Conservation (phyloP, 805 yeast species). For the Nakazawaea pomicola region DNA sequence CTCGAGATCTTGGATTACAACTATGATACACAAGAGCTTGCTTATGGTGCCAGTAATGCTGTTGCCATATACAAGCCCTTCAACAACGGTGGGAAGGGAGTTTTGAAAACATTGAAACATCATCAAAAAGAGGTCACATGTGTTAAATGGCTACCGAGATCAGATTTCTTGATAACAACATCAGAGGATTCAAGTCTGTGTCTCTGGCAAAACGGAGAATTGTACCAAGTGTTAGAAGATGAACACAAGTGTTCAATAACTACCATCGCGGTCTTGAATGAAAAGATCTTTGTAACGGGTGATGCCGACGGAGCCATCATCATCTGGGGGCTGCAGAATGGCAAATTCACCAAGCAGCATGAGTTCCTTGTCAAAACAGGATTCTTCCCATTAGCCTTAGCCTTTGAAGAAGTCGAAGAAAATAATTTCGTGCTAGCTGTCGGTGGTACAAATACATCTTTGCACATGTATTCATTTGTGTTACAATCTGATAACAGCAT, state of each 20-base stretch:
- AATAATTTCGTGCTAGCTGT: slow-evolving; percentile 47
- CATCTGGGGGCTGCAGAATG: slow-evolving; percentile 39
- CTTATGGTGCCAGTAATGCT: slow-evolving; percentile 66
- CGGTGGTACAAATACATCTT: slow-evolving; percentile 62
- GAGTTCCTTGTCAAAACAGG: slow-evolving; percentile 34
- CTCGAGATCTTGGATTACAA: slow-evolving; percentile 53
- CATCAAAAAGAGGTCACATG: slow-evolving; percentile 63
- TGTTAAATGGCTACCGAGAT: slow-evolving; percentile 49
- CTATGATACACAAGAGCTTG: slow-evolving; percentile 35
- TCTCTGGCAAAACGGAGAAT: slow-evolving; percentile 45
- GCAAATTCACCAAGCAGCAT: slow-evolving; percentile 19
- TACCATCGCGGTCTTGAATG: slow-evolving; percentile 38
- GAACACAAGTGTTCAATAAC: slow-evolving; percentile 48
- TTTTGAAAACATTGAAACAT: slow-evolving; percentile 49
- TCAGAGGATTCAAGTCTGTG: slow-evolving; percentile 62
- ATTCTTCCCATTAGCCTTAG: slow-evolving; percentile 43
- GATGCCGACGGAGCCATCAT: slow-evolving; percentile 56
- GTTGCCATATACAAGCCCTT: slow-evolving; percentile 70
- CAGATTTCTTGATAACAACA: slow-evolving; percentile 48
- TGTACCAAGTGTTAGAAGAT: slow-evolving; percentile 28
- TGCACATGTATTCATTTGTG: slow-evolving; percentile 51
- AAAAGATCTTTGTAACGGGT: slow-evolving; percentile 49
- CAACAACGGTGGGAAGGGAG: slow-evolving; percentile 36
- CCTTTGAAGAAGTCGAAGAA: slow-evolving; percentile 25
- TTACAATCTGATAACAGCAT: slow-evolving; percentile 13